A percentile compares a stretch with the other conserved stretches of the same genome.
Conservation (phyloP, 2,329 filamentous ascomycete species). For the Zalaria obscura region DNA sequence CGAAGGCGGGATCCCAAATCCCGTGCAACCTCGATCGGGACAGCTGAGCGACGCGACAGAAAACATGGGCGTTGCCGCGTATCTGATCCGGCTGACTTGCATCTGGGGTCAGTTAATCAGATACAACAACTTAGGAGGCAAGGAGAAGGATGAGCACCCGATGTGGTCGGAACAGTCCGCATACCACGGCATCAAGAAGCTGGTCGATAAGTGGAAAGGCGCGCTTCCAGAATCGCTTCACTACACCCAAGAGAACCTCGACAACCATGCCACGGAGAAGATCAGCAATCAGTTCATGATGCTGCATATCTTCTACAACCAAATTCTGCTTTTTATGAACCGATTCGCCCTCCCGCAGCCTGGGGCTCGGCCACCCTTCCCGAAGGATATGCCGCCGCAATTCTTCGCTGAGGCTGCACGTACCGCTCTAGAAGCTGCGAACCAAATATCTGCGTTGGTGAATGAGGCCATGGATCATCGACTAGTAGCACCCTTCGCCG, state of each 20-base stretch:
- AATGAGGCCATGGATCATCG: conserved; percentile 67
- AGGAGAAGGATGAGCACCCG: conserved; percentile 58
- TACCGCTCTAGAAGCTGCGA: conserved; percentile 70
- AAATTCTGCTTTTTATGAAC: conserved; percentile 81
- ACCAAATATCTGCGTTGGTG: conserved; percentile 71
- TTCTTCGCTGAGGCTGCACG: conserved; percentile 65
- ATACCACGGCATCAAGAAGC: conserved; percentile 55
- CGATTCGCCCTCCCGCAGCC: conserved; percentile 65
- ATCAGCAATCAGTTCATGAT: conserved; percentile 88
- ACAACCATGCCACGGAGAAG: conserved; percentile 69
- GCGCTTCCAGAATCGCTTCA: conserved; percentile 56
- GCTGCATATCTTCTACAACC: conserved; percentile 77
- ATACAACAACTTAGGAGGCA: conserved; percentile 82
- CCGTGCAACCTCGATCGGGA: conserved; percentile 47
- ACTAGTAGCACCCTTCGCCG: conserved; percentile 80
- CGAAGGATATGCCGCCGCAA: conserved; percentile 57
- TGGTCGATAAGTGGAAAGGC: conserved; percentile 55
- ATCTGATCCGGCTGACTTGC: conserved; percentile 71
- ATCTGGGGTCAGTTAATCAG: conserved; percentile 83
- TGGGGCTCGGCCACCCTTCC: conserved; percentile 38
- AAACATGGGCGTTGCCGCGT: conserved; percentile 91
- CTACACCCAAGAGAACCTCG: conserved; percentile 70
- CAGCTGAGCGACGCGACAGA: conserved; percentile 52
- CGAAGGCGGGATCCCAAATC: conserved; percentile 53
- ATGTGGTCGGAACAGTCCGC: conserved; percentile 75